These are phyloP conservation scores for Pseudogymnoascus sp. DNA, from an alignment of 2,329 filamentous ascomycete species.

Conservation along the genomic window DNA sequence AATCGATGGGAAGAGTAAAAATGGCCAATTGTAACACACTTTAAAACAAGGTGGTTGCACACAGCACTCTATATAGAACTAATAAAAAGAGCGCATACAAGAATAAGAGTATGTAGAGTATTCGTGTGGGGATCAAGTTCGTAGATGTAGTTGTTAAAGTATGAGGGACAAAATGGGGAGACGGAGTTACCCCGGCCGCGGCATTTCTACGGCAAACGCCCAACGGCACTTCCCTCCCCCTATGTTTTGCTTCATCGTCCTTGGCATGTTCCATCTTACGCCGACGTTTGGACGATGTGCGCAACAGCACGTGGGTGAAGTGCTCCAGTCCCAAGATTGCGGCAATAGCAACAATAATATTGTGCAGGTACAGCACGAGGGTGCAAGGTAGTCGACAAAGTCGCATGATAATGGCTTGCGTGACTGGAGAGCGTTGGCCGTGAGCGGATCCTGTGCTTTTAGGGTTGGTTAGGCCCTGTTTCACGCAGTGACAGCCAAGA, in stretches of 20 bases:
- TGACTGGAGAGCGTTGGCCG: not conserved
- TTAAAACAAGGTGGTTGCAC: not conserved
- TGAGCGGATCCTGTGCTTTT: not conserved
- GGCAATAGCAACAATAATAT: not conserved
- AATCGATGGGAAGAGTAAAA: not conserved
- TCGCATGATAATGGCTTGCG: not conserved
- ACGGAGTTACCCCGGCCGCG: not conserved
- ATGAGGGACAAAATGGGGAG: not conserved
- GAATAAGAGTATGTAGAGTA: not conserved
- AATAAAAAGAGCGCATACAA: not conserved
- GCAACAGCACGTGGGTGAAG: not conserved
- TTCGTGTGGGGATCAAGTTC: not conserved
- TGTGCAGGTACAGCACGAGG: not conserved
- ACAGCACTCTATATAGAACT: not conserved
- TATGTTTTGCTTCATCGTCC: not conserved
- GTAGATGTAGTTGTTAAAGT: not conserved
- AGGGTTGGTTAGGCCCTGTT: not conserved
- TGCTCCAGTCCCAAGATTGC: not conserved
- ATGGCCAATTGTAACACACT: not conserved
- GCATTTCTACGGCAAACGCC: not conserved
- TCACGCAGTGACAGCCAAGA: constrained; percentile 2
- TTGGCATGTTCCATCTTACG: not conserved
- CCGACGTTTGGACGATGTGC: not conserved
- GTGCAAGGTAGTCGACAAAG: not conserved
- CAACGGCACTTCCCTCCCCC: not conserved